phyloP scores from a whole-genome alignment of 1,139 yeast genomes.

The Meyerozyma sp. region DNA sequence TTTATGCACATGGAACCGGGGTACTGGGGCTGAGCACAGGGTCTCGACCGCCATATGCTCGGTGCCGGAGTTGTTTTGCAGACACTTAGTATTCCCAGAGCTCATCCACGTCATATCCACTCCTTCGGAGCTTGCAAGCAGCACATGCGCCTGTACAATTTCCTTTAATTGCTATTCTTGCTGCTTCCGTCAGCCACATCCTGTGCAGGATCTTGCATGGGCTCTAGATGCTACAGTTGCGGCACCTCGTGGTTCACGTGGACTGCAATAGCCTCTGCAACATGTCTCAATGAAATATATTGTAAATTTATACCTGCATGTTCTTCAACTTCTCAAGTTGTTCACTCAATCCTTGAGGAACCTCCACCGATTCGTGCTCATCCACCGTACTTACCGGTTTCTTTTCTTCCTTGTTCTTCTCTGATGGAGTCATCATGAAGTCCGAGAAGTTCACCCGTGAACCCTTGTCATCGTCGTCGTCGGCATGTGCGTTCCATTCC shows the following conservation, averaged over 20 bases:
- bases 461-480: constrained; percentile 24
- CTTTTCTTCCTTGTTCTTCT: constrained; percentile 16
- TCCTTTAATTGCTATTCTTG: no score
- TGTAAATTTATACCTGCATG: constrained; percentile 18
- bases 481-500: constrained; percentile 62
- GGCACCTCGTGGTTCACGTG: background rate
- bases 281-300: background rate
- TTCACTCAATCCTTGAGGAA: constrained; percentile 36
- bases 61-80: no score
- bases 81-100: no score
- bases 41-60: no score
- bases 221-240: background rate
- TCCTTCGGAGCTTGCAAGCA: no score
- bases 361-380: constrained; percentile 39
- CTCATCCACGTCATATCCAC: no score
- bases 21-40: background rate
- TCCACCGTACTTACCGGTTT: constrained; percentile 4
- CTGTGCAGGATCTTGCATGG: background rate
- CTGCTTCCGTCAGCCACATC: background rate
- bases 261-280: background rate
- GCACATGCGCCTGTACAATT: no score
- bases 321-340: constrained; percentile 36
- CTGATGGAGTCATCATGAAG: constrained; percentile 45
- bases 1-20: background rate
- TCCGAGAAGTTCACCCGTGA: constrained; percentile 42